Conservation (phyloP, 208 protist species). For the Trichomonas gallinae region DNA sequence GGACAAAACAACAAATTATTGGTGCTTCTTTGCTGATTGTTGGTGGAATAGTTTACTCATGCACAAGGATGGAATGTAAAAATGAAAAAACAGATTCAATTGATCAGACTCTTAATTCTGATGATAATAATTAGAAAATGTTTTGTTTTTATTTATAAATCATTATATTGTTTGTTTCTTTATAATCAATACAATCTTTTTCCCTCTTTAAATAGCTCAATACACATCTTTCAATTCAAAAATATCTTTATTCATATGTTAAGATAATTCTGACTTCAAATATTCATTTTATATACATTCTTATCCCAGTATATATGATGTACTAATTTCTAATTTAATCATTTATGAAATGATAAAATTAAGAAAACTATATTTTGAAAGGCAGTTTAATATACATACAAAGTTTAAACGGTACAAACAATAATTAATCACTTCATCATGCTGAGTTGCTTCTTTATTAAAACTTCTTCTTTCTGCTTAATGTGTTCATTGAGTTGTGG, state of each 20-base stretch:
- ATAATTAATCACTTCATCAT: not conserved
- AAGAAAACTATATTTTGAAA: too few species aligned
- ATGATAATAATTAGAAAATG: not conserved
- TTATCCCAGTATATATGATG: too few species aligned
- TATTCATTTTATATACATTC: too few species aligned
- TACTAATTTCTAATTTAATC: too few species aligned
- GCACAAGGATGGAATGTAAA: not conserved
- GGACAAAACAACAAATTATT: not conserved
- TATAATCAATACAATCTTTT: too few species aligned
- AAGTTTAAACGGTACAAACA: too few species aligned
- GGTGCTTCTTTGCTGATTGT: not conserved
- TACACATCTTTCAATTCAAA: too few species aligned
- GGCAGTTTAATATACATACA: too few species aligned
- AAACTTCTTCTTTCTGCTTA: not conserved
- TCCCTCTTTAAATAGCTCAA: too few species aligned
- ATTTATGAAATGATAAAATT: too few species aligned
- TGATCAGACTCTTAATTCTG: not conserved
- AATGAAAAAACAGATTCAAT: not conserved
- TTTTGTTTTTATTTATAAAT: not conserved
- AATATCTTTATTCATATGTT: too few species aligned
- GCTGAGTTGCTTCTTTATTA: not conserved
- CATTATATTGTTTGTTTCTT: not conserved
- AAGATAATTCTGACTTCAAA: too few species aligned
- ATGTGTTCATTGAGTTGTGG: not conserved
- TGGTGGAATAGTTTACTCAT: not conserved